Base-by-base conservation (phyloP, 768 basidiomycete genomes). In the Lepiota brunneoincarnata region DNA sequence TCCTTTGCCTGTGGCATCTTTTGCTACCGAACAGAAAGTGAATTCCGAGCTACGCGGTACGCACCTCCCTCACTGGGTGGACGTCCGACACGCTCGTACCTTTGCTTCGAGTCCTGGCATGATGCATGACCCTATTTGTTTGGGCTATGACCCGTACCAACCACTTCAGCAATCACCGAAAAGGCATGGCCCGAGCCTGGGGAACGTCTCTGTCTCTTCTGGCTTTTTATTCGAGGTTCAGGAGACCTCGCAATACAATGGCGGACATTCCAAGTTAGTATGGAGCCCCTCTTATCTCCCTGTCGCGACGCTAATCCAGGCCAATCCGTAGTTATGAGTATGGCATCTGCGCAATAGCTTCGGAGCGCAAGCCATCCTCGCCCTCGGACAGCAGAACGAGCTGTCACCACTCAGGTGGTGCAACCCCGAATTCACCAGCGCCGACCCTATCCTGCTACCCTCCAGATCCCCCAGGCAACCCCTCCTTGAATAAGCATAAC, bases 121-220 rank as follows among this genome's bases (percentile, higher is more conserved):
- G 24, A 36, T 28, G 44, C 4, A 35, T 14, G 44, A 34, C 14
- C 17, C 26, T 2, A 35, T 31, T 20, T n/a, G 14, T 12, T 31
- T 40, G 23, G 52, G 37, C 3, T 54, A 54, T 20, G 52, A 39
- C 44, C 37, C 44, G 15, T 54, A 54, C n/a, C 18, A 17, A 45
- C n/a, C 44, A 20, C 14, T 36, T 3, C 34, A 26, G 39, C 52
- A 47, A 24, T 17, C 37, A 11, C 9, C 26, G 15, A 45, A 39
- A 26, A 26, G 35, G 31, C 52, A 54, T n/a, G 37, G 46, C 10
- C 15, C 23, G 2, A 43, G 24, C 7, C 34, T 38, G 14, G 36
- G 12, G 12, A 24, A 23, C 26, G n/a, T 20, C 28, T 37, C 12
- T 18, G 21, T 12, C 35, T 24, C 53, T 9, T 48, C 45, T 9